A percentile compares a stretch with the other conserved stretches of the same genome.
phyloP scores from a whole-genome alignment of 257 asterid genomes.

The Solanum corneliomulleri region DNA sequence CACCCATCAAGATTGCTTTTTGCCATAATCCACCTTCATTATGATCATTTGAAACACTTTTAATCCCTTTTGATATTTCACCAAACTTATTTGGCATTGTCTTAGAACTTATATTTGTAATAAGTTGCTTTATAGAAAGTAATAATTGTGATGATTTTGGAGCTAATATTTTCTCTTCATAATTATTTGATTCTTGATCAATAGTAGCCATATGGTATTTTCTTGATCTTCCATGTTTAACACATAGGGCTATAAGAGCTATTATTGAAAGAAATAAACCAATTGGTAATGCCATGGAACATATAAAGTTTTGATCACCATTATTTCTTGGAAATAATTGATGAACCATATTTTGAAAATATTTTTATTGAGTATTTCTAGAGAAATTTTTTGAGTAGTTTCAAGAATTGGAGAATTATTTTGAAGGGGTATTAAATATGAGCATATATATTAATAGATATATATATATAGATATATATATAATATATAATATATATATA shows the following conservation, averaged over 20 bases:
- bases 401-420: background rate
- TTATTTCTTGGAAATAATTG: constrained; percentile 3
- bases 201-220: background rate
- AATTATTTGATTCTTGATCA: background rate
- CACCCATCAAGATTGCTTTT: constrained; percentile 78
- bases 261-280: constrained; percentile 48
- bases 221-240: constrained; percentile 31
- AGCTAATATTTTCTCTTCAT: constrained; percentile 6
- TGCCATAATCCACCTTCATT: constrained; percentile 56
- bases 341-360: constrained; percentile 41
- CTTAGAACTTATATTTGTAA: background rate
- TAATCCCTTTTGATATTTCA: background rate
- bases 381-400: background rate
- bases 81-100: background rate
- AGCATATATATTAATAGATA: background rate
- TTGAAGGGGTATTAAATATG: background rate
- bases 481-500: too few species aligned
- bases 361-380: background rate
- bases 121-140: background rate
- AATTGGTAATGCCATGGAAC: constrained; percentile 35
- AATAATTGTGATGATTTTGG: constrained; percentile 7
- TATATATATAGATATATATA: background rate
- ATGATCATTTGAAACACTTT: background rate
- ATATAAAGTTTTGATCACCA: constrained; percentile 7
- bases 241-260: constrained; percentile 49